phyloP scores from a whole-genome alignment of 139 green algal genomes.

The Mychonastes homosphaera region DNA sequence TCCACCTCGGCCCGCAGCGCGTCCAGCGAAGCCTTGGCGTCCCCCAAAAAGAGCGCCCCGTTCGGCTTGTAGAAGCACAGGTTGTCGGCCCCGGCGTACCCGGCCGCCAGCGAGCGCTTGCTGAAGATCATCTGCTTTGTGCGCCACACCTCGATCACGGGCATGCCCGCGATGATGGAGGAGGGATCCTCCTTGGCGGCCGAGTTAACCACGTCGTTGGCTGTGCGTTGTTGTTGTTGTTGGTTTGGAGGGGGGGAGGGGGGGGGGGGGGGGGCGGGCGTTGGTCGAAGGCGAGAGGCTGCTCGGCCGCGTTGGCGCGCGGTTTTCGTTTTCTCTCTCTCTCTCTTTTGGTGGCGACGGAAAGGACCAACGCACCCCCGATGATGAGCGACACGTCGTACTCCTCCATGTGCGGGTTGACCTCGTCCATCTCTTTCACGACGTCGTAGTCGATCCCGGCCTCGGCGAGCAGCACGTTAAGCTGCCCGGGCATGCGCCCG shows the following conservation, averaged over 20 bases:
- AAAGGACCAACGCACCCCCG: no score
- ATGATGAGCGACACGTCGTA: slow-evolving; percentile 74
- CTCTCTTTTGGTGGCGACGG: no score
- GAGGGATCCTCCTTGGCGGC: slow-evolving; percentile 76
- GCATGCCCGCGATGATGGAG: slow-evolving; percentile 63
- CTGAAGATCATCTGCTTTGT: slow-evolving; percentile 73
- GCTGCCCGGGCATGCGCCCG: slow-evolving; percentile 40
- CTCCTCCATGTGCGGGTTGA: slow-evolving; percentile 51
- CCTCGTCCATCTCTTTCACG: slow-evolving; percentile 50
- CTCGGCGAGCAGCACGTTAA: slow-evolving; percentile 91
- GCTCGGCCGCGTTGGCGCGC: no score
- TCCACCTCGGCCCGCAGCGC: slow-evolving; percentile 33
- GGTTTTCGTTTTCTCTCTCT: no score
- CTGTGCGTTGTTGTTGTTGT: no score
- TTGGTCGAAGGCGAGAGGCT: no score
- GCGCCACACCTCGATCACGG: slow-evolving; percentile 63
- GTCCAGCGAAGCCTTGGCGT: slow-evolving; percentile 52
- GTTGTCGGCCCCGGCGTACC: slow-evolving; percentile 84
- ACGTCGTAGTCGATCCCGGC: slow-evolving; percentile 68
- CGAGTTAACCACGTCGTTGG: slow-evolving; percentile 84
- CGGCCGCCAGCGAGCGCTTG: slow-evolving; percentile 76
- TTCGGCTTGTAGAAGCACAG: slow-evolving; percentile 69
- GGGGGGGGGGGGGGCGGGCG: no score
- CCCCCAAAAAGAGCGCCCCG: slow-evolving; percentile 74
- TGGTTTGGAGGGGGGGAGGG: no score